A percentile compares a stretch with the other conserved stretches of the same genome.
These are phyloP conservation scores for Chiua virens DNA, from an alignment of 768 basidiomycete species.

Conservation along the genomic window DNA sequence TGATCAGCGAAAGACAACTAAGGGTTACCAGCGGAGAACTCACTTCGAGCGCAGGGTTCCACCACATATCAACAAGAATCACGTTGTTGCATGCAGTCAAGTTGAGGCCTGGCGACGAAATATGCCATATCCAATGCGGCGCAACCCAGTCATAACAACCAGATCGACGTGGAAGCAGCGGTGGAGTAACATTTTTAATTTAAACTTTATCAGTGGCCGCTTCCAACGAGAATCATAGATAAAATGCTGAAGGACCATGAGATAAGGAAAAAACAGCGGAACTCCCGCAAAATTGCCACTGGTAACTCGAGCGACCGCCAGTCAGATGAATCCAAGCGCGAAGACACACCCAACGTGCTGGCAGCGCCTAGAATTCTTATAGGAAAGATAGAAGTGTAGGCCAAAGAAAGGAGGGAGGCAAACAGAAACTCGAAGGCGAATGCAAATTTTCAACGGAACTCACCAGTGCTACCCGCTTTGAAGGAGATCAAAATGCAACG, in stretches of 20 bases:
- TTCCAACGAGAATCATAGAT: background rate
- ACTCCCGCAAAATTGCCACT: background rate
- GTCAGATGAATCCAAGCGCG: background rate
- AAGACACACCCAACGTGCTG: too few relatives aligned
- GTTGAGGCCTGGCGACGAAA: conserved; percentile 65
- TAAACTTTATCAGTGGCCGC: conserved; percentile 15
- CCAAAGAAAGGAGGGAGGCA: background rate
- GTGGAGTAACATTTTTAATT: background rate
- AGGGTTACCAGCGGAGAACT: conserved; percentile 17
- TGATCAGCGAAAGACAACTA: conserved; percentile 8
- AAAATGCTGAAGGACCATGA: background rate
- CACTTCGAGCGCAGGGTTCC: conserved; percentile 87
- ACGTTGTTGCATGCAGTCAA: conserved; percentile 93
- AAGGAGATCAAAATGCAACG: conserved; percentile 92
- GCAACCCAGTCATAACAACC: conserved; percentile 1
- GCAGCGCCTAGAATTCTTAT: too few relatives aligned
- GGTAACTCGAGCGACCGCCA: background rate
- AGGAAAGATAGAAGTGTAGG: background rate
- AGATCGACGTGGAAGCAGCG: background rate
- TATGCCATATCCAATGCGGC: background rate
- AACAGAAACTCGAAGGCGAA: background rate
- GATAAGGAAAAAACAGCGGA: background rate
- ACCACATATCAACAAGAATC: conserved; percentile 92
- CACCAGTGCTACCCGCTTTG: conserved; percentile 94
- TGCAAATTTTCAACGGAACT: conserved; percentile 14